Base-by-base conservation (phyloP, 2,329 filamentous ascomycete species). In the Talaromyces funiculosus region DNA sequence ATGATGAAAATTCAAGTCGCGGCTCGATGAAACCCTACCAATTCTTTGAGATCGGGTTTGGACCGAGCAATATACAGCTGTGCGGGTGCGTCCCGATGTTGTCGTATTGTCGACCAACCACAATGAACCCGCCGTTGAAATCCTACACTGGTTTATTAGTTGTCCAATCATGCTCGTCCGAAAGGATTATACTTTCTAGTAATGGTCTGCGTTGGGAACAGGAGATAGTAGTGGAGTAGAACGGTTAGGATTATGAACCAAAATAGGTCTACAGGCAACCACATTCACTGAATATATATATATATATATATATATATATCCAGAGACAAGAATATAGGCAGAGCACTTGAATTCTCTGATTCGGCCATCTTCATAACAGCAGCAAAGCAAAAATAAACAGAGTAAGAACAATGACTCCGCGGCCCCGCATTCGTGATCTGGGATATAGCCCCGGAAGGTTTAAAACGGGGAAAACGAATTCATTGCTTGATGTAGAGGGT, bases 401-500 rank as follows among this genome's bases (percentile, higher is more conserved):
- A 35, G 31, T 6, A 38, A 33, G 16, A 24, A 53, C 12, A 38
- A 53, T 53, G 51, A n/a, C 2, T 8, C 38, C 51, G 51, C 51
- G 51, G 7, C 51, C 51, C 38, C 42, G 56, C 14, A 51, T 58
- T 51, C 56, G 56, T n/a, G 56, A 51, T 5, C 7, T 58, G 20
- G 56, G 56, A 40, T 58, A 58, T 18, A 29, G 24, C 14, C 45
- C 56, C 4, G 54, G 54, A 31, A 45, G 42, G 9, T 45, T 58
- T 22, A 45, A 58, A 22, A 29, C 56, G 12, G 56, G 56, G 5
- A 22, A 16, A 12, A 45, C 49, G 14, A 58, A 58, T 37, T 58
- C 56, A 12, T 16, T 58, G 8, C 56, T 58, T 22, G 56, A 58
- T 51, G 56, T 58, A 18, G 43, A 58, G 16, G 56, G 56, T 58